Base-by-base conservation (phyloP, 2,329 filamentous ascomycete genomes). In the Knoxdaviesia capensis region DNA sequence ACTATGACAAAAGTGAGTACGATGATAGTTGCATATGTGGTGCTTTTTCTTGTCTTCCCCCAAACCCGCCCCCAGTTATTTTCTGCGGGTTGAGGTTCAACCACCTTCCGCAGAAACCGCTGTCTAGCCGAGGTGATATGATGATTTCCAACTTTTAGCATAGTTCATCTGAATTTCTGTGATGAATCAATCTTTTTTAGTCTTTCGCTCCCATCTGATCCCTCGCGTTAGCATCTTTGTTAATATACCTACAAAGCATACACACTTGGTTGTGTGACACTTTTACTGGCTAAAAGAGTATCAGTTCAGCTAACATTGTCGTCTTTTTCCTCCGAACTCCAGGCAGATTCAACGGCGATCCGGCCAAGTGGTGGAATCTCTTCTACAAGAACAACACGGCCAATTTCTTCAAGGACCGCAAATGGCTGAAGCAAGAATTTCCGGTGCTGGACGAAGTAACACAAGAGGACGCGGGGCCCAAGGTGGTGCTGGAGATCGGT, bases 381-480 rank as follows among this genome's bases (percentile, higher is more conserved):
- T 98, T 98, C 62, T 98, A 98, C 67, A 87, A 90, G 62, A 94
- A 96, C 63, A 96, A 98, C 61, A 83, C 82, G 20, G 74, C 79
- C 52, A 96, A 96, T 55, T 98, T 98, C 62, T 98, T 98, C 74
- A 98, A 98, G 62, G 82, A 98, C 56, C 74, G 90, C 48, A 96
- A 96, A 58, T 98, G 90, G 90, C 65, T 98, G 32, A 80, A 81
- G 48, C 88, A 96, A 58, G 90, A 98, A 58, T 98, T 98, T 49
- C 90, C 90, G 0, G 64, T 96, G 4, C 64, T 98, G n/a, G 73
- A 69, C 29, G 71, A 82, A 44, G 69, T 94, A 41, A 88, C 81
- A 8, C 63, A 69, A 44, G 69, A 74, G 47, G 76, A 77, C 44
- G 76, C 79, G 3, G 84, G 82, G 4, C 69, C 70, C 29, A 68